Evolutionary conservation across 2,329 filamentous ascomycete species (phyloP).

Genomic region (Fusarium penzigii): DNA sequence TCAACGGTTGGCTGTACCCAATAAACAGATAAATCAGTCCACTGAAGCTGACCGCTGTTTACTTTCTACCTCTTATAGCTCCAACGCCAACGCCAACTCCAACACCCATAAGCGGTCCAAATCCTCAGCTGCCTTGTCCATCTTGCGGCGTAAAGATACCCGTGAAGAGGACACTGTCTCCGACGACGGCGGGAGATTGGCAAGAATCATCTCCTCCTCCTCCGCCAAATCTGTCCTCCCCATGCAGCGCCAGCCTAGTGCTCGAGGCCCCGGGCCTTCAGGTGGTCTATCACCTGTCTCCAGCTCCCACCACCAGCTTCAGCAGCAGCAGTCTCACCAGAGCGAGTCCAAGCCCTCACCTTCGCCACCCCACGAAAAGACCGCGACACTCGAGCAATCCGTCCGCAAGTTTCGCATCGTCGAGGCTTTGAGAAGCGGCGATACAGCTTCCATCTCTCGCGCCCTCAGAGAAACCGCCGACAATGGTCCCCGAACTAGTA

Average conservation of each 20-base stretch:
- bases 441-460: slow-evolving; percentile 86
- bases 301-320: slow-evolving; percentile 33
- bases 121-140: slow-evolving; percentile 51
- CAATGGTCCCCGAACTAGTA: slow-evolving; percentile 54
- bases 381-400: slow-evolving; percentile 79
- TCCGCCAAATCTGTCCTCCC: slow-evolving; percentile 35
- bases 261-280: slow-evolving; percentile 46
- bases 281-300: slow-evolving; percentile 43
- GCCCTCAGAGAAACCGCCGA: slow-evolving; percentile 71
- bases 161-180: slow-evolving; percentile 55
- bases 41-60: slow-evolving; percentile 33
- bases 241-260: slow-evolving; percentile 38
- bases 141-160: slow-evolving; percentile 55
- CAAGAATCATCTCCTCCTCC: slow-evolving; percentile 29
- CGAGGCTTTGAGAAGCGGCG: slow-evolving; percentile 86
- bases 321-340: slow-evolving; percentile 1
- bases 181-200: slow-evolving; percentile 50
- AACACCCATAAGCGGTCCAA: slow-evolving; percentile 54
- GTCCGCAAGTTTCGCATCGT: slow-evolving; percentile 94
- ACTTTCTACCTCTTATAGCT: slow-evolving; percentile 14
- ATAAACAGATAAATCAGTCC: slow-evolving; percentile 27
- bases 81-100: too few species aligned
- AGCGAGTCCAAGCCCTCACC: slow-evolving; percentile 28
- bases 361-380: slow-evolving; percentile 43
- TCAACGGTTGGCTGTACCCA: slow-evolving; percentile 11